These are phyloP conservation scores for Potentilla sterilis DNA, from an alignment of 306 rosid genomes.

Conservation along the genomic window DNA sequence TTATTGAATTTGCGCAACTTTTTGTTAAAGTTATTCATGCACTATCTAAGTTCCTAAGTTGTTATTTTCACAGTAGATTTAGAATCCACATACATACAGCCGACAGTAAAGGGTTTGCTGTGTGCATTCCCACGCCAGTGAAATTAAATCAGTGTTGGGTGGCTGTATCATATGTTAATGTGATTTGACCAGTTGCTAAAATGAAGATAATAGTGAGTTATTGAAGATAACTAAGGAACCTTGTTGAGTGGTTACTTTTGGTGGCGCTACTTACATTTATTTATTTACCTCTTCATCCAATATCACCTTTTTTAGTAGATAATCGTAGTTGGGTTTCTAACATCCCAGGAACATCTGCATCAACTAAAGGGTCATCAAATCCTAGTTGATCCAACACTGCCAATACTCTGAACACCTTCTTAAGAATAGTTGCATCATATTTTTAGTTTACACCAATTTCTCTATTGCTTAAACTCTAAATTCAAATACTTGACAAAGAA, in stretches of 20 bases:
- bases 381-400: too few relatives aligned
- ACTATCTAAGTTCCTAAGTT: background rate
- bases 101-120: background rate
- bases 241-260: too few relatives aligned
- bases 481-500: too few relatives aligned
- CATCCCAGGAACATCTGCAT: too few relatives aligned
- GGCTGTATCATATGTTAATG: background rate
- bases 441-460: background rate
- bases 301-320: too few relatives aligned
- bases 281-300: background rate
- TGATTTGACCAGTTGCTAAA: background rate
- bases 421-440: too few relatives aligned
- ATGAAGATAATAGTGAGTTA: background rate
- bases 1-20: background rate
- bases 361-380: too few relatives aligned
- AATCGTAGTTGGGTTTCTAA: too few relatives aligned
- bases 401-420: too few relatives aligned
- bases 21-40: background rate
- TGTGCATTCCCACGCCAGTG: background rate
- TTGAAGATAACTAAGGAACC: background rate
- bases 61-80: background rate
- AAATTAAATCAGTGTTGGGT: background rate
- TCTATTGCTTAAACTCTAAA: background rate
- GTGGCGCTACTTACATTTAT: too few relatives aligned
- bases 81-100: background rate